Conservation (phyloP, 2,329 filamentous ascomycete species). For the Chrysoporthe cubensis region DNA sequence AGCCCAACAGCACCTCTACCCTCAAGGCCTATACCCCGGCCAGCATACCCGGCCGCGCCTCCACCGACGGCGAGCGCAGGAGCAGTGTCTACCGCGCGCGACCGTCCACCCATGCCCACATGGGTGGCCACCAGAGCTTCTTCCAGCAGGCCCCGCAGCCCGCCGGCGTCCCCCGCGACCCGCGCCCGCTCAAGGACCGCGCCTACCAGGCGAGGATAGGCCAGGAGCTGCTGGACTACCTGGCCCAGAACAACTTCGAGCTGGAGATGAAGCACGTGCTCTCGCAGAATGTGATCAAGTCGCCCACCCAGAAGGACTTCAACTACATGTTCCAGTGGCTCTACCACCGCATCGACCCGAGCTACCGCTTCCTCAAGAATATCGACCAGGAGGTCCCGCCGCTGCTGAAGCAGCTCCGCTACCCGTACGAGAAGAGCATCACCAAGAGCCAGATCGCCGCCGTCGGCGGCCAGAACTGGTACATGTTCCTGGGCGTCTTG, state of each 20-base stretch:
- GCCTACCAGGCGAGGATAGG: slow-evolving; percentile 81
- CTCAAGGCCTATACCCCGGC: slow-evolving; percentile 73
- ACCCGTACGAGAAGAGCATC: slow-evolving; percentile 93
- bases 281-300: slow-evolving; percentile 88
- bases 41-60: slow-evolving; percentile 48
- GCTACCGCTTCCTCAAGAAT: slow-evolving; percentile 88
- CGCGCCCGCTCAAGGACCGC: slow-evolving; percentile 81
- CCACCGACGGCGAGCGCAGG: slow-evolving; percentile 62
- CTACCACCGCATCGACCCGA: slow-evolving; percentile 93
- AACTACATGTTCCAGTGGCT: slow-evolving; percentile 98
- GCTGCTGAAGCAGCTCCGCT: slow-evolving; percentile 88
- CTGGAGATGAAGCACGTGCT: slow-evolving; percentile 95
- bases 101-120: slow-evolving; percentile 69
- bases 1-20: slow-evolving; percentile 61
- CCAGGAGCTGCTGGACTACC: slow-evolving; percentile 87
- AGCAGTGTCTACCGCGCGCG: slow-evolving; percentile 81
- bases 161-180: slow-evolving; percentile 83
- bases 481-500: slow-evolving; percentile 86
- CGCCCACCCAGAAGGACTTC: slow-evolving; percentile 97
- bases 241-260: slow-evolving; percentile 93
- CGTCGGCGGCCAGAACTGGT: slow-evolving; percentile 96
- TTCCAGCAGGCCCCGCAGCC: slow-evolving; percentile 85
- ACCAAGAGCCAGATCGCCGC: slow-evolving; percentile 95
- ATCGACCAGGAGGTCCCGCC: slow-evolving; percentile 95
- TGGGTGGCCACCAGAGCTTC: slow-evolving; percentile 82